Evolutionary conservation across 2,329 filamentous ascomycete species (phyloP).

Genomic region (Aspergillus uvarum): DNA sequence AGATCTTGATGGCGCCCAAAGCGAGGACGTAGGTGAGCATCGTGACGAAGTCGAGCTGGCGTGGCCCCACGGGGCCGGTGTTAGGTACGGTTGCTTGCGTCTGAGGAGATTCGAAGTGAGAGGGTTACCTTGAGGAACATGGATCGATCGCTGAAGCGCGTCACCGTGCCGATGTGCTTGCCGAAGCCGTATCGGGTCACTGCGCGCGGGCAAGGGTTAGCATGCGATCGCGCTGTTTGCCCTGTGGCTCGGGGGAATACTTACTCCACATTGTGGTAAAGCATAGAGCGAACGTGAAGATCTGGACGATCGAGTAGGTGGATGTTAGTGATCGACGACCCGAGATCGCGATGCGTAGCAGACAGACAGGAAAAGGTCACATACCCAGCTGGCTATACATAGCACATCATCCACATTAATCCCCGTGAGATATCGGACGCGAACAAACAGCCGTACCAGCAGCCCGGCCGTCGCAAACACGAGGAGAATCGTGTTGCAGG

Average conservation of each 20-base stretch:
- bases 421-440: slow-evolving; percentile 16
- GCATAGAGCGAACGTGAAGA: slow-evolving; percentile 16
- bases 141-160: background rate
- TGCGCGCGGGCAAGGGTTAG: background rate
- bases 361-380: background rate
- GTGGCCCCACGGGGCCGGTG: too few species aligned
- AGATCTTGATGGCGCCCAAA: slow-evolving; percentile 31
- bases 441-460: slow-evolving; percentile 19
- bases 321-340: background rate
- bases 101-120: too few species aligned
- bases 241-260: background rate
- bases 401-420: slow-evolving; percentile 19
- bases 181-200: slow-evolving; percentile 25
- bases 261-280: slow-evolving; percentile 12
- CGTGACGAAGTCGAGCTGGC: slow-evolving; percentile 22
- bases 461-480: slow-evolving; percentile 9
- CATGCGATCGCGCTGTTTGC: background rate
- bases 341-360: too few species aligned
- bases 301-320: background rate
- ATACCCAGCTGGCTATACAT: slow-evolving; percentile 19
- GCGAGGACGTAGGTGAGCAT: slow-evolving; percentile 28
- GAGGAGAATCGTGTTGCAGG: slow-evolving; percentile 18
- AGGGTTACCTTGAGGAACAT: slow-evolving; percentile 22
- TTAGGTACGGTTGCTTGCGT: too few species aligned
- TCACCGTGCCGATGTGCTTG: slow-evolving; percentile 17